These are phyloP conservation scores for Suillus bovinus DNA, from an alignment of 768 basidiomycete genomes.

Conservation along the genomic window DNA sequence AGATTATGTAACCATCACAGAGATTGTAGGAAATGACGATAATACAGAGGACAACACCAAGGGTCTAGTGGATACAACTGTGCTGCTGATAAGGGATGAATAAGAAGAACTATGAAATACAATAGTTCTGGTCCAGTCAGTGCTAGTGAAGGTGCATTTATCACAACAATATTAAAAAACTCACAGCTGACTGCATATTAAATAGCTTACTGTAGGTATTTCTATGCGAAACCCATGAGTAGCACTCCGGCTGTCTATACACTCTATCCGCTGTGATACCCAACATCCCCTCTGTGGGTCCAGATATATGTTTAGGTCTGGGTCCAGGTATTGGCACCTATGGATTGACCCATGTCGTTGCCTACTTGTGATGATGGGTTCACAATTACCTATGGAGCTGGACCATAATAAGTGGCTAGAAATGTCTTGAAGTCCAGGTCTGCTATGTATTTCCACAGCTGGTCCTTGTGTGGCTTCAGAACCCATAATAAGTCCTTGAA, in stretches of 20 bases:
- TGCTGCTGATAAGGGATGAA: slow-evolving; percentile 11
- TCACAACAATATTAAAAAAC: neutral
- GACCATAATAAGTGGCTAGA: rapidly evolving
- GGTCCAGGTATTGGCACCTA: too few relatives aligned
- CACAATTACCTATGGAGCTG: neutral
- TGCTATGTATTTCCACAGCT: neutral
- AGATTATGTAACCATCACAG: neutral
- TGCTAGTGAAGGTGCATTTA: neutral
- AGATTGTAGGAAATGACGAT: neutral
- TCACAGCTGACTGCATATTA: slow-evolving; percentile 8
- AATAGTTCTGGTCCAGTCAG: neutral
- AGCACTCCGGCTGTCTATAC: too few relatives aligned
- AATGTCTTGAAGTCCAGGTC: neutral
- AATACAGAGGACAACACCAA: slow-evolving; percentile 10
- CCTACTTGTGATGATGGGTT: neutral
- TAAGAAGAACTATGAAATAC: neutral
- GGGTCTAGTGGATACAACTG: slow-evolving; percentile 19
- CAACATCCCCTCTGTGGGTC: too few relatives aligned
- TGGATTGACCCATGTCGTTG: too few relatives aligned
- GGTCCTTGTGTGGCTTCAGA: neutral
- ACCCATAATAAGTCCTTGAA: neutral
- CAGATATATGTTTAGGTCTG: too few relatives aligned
- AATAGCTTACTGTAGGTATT: slow-evolving; percentile 14
- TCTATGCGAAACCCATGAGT: too few relatives aligned
- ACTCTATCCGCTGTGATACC: too few relatives aligned